These are phyloP conservation scores for Iberis pinnata DNA, from an alignment of 345 rosid genomes.

Conservation along the genomic window DNA sequence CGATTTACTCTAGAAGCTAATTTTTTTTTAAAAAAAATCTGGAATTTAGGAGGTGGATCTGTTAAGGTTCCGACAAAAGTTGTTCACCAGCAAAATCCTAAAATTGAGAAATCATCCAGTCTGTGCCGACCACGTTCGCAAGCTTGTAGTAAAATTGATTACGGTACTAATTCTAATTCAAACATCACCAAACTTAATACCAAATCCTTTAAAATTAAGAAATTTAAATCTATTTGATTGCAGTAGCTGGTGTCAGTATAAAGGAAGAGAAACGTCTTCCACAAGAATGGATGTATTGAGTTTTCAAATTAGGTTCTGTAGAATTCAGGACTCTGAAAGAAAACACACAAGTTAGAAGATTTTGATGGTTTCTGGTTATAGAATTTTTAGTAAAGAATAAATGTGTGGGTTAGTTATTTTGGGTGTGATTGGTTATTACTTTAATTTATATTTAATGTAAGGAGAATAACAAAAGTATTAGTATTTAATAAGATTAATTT, in stretches of 20 bases:
- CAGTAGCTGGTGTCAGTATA: constrained; percentile 38
- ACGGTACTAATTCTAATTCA: constrained; percentile 13
- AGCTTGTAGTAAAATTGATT: not conserved
- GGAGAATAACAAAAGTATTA: constrained; percentile 6
- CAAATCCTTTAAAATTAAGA: not conserved
- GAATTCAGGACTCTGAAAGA: constrained; percentile 12
- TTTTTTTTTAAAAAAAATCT: not conserved
- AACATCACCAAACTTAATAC: not conserved
- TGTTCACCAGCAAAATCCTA: constrained; percentile 48
- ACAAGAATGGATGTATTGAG: constrained; percentile 64
- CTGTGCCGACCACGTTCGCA: constrained; percentile 28
- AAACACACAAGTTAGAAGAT: not conserved
- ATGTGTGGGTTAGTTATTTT: constrained; percentile 3
- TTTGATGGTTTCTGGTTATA: constrained; percentile 21
- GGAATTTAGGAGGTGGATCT: constrained; percentile 33
- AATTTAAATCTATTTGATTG: constrained; percentile 4
- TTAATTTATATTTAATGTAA: not conserved
- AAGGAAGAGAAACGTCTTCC: constrained; percentile 46
- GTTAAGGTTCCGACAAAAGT: constrained; percentile 42
- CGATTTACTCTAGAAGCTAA: not conserved
- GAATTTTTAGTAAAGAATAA: constrained; percentile 24
- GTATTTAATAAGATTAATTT: not conserved
- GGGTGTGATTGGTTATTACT: not conserved
- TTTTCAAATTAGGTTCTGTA: not conserved
- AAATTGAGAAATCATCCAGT: constrained; percentile 23